Conservation (phyloP, 768 basidiomycete species). For the Tylopilus intermedius region DNA sequence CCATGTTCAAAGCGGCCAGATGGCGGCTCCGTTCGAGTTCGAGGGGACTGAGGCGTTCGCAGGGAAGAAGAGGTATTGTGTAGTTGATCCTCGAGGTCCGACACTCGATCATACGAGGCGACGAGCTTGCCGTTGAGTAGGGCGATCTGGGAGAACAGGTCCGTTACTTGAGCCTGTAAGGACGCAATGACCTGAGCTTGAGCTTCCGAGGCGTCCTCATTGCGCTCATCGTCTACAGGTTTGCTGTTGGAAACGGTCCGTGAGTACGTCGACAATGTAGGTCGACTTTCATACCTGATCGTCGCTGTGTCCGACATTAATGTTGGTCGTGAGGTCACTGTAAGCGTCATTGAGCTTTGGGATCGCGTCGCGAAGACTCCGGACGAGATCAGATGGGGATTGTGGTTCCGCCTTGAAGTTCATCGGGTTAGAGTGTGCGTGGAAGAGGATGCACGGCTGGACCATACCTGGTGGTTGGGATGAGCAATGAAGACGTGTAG, state of each 20-base stretch:
- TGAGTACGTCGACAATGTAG: constrained; percentile 1
- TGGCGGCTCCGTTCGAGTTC: constrained; percentile 85
- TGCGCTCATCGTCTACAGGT: constrained; percentile 14
- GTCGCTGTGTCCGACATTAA: too few species aligned
- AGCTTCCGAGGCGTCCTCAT: constrained; percentile 49
- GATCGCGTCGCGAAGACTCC: too few species aligned
- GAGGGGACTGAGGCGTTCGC: constrained; percentile 58
- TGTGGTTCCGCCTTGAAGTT: too few species aligned
- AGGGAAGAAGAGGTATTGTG: constrained; percentile 60
- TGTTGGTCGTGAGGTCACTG: too few species aligned
- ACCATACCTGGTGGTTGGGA: constrained; percentile 59
- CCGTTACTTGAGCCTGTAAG: constrained; percentile 74
- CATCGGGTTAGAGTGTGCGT: background rate
- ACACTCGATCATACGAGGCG: constrained; percentile 84
- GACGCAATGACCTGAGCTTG: constrained; percentile 80
- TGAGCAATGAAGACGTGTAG: background rate
- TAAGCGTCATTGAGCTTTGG: too few species aligned
- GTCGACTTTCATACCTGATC: too few species aligned
- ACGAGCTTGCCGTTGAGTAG: constrained; percentile 92
- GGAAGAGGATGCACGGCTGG: constrained; percentile 49
- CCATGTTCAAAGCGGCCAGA: constrained; percentile 84
- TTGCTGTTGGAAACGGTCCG: background rate
- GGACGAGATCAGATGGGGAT: too few species aligned
- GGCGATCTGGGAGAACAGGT: constrained; percentile 84
- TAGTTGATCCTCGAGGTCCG: constrained; percentile 87